Base-by-base conservation (phyloP, 2,329 filamentous ascomycete species). In the Aureobasidium mangrovei region DNA sequence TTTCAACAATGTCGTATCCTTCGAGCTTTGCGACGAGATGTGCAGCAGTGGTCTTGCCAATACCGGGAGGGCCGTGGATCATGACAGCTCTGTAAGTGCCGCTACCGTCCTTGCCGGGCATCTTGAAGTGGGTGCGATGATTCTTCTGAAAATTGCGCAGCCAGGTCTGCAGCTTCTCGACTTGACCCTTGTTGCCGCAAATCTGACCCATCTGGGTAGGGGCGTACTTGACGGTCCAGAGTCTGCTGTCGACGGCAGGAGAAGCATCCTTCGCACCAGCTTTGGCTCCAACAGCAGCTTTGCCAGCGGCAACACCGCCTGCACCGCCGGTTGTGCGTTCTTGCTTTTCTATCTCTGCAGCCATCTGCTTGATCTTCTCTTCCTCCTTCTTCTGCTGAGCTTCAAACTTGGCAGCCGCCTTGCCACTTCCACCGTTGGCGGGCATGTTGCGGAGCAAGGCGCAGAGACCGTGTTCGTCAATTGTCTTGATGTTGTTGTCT, bases 181-280 rank as follows among this genome's bases (percentile, higher is more conserved):
- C 91, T 31, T 85, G 81, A 1, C 74, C 77, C 69, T 97, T 97
- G 72, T 98, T 98, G 59, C 93, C 93, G 67, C 91, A 97, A 45
- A 98, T 95, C 66, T 96, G 91, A 56, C 73, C 85, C 41, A 94
- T 76, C 53, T 85, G 80, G 1, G 86, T 87, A 2, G 93, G 93
- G 0, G 93, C 93, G 70, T 98, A 97, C 64, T 96, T 97, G 42
- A 85, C 87, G 1, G 93, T 98, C 86, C 93, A 95, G 2, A 98
- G 76, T 61, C 88, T 83, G 56, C 81, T 78, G 52, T 82, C 77
- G 36, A 68, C 63, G 10, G 43, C 43, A 31, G 53, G 18, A 18
- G 18, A 18, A 43, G n/a, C 26, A 45, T 60, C 61, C 29, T 65
- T 66, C 41, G 12, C 44, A n/a, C 7, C 27, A 4, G 10, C n/a